Base-by-base conservation (phyloP, 495 filamentous ascomycete species). In the Penicillium crystallinum region DNA sequence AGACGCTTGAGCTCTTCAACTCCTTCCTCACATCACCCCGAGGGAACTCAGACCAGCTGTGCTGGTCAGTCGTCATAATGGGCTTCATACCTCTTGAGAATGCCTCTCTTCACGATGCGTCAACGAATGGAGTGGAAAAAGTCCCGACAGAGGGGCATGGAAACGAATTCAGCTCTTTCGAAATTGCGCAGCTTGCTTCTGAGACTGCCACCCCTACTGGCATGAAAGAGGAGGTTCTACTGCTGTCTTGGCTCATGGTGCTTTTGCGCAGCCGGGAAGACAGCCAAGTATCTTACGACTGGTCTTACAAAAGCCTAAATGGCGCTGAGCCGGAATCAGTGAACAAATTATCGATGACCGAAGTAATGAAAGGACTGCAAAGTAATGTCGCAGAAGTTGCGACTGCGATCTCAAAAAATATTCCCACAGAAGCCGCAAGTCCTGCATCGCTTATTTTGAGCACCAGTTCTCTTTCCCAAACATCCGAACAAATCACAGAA, bases 191-290 rank as follows among this genome's bases (percentile, higher is more conserved):
- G 1, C 56, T 72, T 44, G 43, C 49, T 14, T 45, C 63, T 17
- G 49, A 64, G 7, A 31, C 14, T 2, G 31, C 38, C 9, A 55
- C 46, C 27, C 44, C 49, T 14, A 69, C 65, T 5, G 58, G 64
- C 44, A 62, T 72, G 62, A 69, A 45, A 19, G 70, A 75, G 18
- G 70, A 74, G n/a, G 30, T 70, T 9, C 21, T 76, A 33, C 59
- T 77, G 1, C 31, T 72, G 14, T 67, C 75, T n/a, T 77, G 75
- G 75, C 59, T 74, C 5, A 58, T 76, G 17, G 61, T 70, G 27
- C 67, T 77, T 17, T 39, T 75, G 52, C 60, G 61, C 6, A 70
- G 66, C 2, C 57, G 53, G 7, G 74, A 77, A 62, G 70, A 71
- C 21, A 61, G 54, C 21, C 64, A 69, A n/a, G 29, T 63, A 17